Evolutionary conservation across 768 basidiomycete genomes (phyloP).

Genomic region (Pleurotus tuoliensis): DNA sequence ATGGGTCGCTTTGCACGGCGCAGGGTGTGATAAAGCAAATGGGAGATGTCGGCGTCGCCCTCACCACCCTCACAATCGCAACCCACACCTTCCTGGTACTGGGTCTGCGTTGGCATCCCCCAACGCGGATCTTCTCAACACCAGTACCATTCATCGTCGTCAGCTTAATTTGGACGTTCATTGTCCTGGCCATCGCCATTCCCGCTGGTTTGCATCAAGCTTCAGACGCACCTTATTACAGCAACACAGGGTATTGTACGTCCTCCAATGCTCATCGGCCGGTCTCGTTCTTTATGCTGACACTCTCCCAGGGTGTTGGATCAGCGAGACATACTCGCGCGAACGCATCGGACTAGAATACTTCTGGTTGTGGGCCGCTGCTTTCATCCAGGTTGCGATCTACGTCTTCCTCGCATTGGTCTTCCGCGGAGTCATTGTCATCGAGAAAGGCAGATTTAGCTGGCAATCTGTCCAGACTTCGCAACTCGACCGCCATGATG

Average conservation of each 20-base stretch:
- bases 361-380: conserved; percentile 39
- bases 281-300: not conserved
- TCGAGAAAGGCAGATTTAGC: conserved; percentile 4
- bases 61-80: conserved; percentile 25
- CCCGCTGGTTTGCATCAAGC: conserved; percentile 25
- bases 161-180: conserved; percentile 28
- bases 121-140: not conserved
- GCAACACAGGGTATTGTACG: conserved; percentile 30
- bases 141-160: conserved; percentile 26
- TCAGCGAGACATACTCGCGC: conserved; percentile 22
- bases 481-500: not conserved
- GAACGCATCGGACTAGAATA: conserved; percentile 40
- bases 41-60: conserved; percentile 37
- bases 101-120: conserved; percentile 27
- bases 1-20: conserved; percentile 27
- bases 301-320: conserved; percentile 39
- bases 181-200: conserved; percentile 29
- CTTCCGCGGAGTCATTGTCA: conserved; percentile 11
- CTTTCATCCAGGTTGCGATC: conserved; percentile 29
- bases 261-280: not conserved
- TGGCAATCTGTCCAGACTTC: not conserved
- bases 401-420: conserved; percentile 35
- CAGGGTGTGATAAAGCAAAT: conserved; percentile 36
- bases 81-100: conserved; percentile 36
- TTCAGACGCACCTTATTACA: conserved; percentile 25